phyloP scores from a whole-genome alignment of 768 basidiomycete genomes.

The Mycena maculata region DNA sequence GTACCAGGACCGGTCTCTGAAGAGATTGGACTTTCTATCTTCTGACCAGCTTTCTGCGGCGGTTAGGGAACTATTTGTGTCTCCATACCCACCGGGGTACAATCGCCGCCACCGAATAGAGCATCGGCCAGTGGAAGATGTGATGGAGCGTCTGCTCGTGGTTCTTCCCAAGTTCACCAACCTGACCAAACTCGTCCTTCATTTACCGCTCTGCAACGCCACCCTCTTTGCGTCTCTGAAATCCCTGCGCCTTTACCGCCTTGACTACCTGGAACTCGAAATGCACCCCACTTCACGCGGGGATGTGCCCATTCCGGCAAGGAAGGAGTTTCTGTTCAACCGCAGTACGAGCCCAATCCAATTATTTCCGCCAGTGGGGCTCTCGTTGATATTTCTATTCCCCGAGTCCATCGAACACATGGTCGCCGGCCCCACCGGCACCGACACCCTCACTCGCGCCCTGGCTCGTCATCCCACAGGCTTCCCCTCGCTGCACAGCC shows the following conservation, averaged over 20 bases:
- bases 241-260: conserved; percentile 16
- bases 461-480: conserved; percentile 12
- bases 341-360: conserved; percentile 28
- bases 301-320: conserved; percentile 32
- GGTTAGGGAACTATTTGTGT: conserved; percentile 31
- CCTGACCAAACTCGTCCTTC: conserved; percentile 34
- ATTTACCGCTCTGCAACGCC: conserved; percentile 27
- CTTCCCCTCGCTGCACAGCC: conserved; percentile 23
- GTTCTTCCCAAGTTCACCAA: conserved; percentile 30
- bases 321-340: conserved; percentile 29
- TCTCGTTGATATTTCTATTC: conserved; percentile 31
- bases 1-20: conserved; percentile 28
- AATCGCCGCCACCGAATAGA: conserved; percentile 28
- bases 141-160: conserved; percentile 24
- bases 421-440: conserved; percentile 33
- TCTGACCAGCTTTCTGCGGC: conserved; percentile 22
- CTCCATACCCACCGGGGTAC: conserved; percentile 35
- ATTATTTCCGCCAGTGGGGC: not conserved
- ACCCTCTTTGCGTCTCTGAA: conserved; percentile 3
- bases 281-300: conserved; percentile 8
- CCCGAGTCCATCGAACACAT: conserved; percentile 28
- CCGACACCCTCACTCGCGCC: conserved; percentile 28
- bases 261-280: conserved; percentile 36
- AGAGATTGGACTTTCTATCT: conserved; percentile 33
- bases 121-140: conserved; percentile 30